Evolutionary conservation across 441 rosid genomes (phyloP).

Genomic region (Omphalea diandra): DNA sequence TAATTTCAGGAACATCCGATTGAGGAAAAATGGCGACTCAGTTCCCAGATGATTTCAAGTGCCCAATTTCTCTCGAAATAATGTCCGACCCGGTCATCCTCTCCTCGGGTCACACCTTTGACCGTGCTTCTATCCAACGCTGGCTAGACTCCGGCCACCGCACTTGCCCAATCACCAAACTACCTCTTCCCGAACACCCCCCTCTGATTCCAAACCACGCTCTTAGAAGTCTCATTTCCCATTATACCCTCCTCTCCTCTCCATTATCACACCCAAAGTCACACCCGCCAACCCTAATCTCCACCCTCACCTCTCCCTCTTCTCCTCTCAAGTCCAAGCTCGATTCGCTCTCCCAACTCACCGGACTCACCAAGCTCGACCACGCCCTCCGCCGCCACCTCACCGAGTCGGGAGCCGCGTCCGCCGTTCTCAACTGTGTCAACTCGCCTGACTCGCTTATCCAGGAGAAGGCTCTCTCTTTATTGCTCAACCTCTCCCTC

Average conservation of each 20-base stretch:
- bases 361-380: constrained; percentile 62
- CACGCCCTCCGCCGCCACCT: constrained; percentile 53
- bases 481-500: constrained; percentile 78
- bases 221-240: constrained; percentile 78
- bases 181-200: constrained; percentile 70
- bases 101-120: constrained; percentile 94
- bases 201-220: constrained; percentile 86
- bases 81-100: constrained; percentile 99
- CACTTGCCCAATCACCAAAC: constrained; percentile 79
- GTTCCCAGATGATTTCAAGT: constrained; percentile 85
- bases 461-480: constrained; percentile 66
- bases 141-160: constrained; percentile 95
- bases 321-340: constrained; percentile 47
- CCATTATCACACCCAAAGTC: constrained; percentile 26
- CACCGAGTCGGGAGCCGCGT: constrained; percentile 76
- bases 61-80: constrained; percentile 89
- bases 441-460: constrained; percentile 42
- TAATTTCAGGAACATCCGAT: neutral
- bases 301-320: constrained; percentile 51
- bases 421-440: constrained; percentile 59
- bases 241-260: constrained; percentile 38
- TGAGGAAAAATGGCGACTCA: constrained; percentile 52
- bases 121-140: constrained; percentile 82
- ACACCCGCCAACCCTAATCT: constrained; percentile 49
- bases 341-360: constrained; percentile 56